Conservation (phyloP, 306 rosid species). For the Hylodesmum podocarpum region DNA sequence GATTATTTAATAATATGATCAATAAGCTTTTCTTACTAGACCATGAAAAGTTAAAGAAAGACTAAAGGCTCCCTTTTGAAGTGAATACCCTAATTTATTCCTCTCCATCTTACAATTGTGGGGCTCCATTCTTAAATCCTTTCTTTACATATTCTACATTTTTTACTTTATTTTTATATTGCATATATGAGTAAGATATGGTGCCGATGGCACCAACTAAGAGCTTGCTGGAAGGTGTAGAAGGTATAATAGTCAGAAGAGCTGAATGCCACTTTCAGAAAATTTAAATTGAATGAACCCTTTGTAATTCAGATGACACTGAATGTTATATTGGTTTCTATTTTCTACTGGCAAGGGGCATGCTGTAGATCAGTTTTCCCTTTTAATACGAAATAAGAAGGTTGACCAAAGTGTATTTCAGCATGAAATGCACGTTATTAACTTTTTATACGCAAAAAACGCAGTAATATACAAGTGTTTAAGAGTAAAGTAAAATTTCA, state of each 20-base stretch:
- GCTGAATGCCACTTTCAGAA: not conserved
- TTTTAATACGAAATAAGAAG: not conserved
- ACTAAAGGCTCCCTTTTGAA: not conserved
- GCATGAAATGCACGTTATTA: not conserved
- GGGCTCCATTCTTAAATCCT: not conserved
- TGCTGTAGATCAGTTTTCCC: not conserved
- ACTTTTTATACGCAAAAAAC: too few species aligned
- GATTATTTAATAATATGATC: not conserved
- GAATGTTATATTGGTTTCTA: not conserved
- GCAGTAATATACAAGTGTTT: not conserved
- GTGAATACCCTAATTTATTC: not conserved
- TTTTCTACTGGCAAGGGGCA: not conserved
- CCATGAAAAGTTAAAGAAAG: not conserved
- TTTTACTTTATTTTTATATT: not conserved
- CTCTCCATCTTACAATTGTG: not conserved
- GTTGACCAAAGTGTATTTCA: not conserved
- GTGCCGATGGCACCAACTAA: not conserved
- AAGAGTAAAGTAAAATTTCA: too few species aligned
- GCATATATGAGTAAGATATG: slow-evolving; percentile 12
- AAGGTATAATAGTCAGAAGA: not conserved
- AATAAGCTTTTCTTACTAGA: not conserved
- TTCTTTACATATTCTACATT: not conserved
- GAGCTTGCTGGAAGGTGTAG: slow-evolving; percentile 21
- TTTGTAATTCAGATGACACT: not conserved
- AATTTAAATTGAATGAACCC: not conserved